These are phyloP conservation scores for Termitomyces sp. DNA, from an alignment of 768 basidiomycete species.

Conservation along the genomic window DNA sequence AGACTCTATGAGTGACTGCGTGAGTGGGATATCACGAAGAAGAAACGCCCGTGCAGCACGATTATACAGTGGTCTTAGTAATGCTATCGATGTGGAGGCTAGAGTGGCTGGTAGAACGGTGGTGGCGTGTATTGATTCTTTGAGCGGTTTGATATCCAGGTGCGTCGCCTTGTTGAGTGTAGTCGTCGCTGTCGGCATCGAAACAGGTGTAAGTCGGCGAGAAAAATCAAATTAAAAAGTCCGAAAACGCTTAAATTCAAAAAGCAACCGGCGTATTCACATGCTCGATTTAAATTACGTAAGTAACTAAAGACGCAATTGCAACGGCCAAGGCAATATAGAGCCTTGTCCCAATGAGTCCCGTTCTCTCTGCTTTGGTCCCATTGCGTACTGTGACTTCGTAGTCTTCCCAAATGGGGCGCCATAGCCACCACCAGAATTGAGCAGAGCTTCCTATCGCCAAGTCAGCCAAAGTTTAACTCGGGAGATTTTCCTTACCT, in stretches of 20 bases:
- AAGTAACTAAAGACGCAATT: not conserved
- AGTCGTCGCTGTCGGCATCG: conserved; percentile 48
- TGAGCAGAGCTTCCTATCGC: not conserved
- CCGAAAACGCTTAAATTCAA: not conserved
- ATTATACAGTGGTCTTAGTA: conserved; percentile 66
- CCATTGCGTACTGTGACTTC: not conserved
- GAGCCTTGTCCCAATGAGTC: not conserved
- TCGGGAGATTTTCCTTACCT: conserved; percentile 13
- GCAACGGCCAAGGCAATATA: not conserved
- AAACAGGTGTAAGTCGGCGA: conserved; percentile 1
- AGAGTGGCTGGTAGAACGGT: conserved; percentile 13
- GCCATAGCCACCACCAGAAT: not conserved
- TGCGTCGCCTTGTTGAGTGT: conserved; percentile 27
- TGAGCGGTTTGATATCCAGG: conserved; percentile 27
- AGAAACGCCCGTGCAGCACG: conserved; percentile 78
- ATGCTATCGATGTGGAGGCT: conserved; percentile 32
- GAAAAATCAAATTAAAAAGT: not conserved
- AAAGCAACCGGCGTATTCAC: conserved; percentile 7
- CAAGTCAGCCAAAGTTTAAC: not conserved
- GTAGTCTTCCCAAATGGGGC: not conserved
- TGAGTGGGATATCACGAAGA: conserved; percentile 62
- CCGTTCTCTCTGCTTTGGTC: not conserved
- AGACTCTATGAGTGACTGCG: conserved; percentile 57
- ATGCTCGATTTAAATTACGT: conserved; percentile 1
- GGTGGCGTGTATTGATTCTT: conserved; percentile 18